Conservation (phyloP, 2,329 filamentous ascomycete genomes). For the Falciphora oryzae region DNA sequence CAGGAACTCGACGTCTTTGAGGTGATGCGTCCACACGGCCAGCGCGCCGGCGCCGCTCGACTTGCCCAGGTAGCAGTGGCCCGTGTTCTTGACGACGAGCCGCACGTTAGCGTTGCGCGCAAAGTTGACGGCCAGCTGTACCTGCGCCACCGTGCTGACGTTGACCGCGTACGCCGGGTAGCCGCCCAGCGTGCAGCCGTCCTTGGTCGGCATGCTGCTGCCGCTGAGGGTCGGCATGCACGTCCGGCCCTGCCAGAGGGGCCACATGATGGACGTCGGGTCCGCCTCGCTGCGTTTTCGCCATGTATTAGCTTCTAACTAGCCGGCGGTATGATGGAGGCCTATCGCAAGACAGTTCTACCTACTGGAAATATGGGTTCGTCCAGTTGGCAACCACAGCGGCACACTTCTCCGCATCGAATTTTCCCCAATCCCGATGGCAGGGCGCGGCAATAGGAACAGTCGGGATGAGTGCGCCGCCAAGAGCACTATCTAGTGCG, state of each 20-base stretch:
- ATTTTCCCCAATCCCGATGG: slow-evolving; percentile 38
- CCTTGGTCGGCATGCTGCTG: slow-evolving; percentile 11
- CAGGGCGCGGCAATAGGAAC: slow-evolving; percentile 47
- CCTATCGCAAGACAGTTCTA: not conserved
- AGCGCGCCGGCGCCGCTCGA: slow-evolving; percentile 31
- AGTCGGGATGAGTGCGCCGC: slow-evolving; percentile 40
- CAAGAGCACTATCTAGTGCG: slow-evolving; percentile 44
- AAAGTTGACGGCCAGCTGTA: slow-evolving; percentile 42
- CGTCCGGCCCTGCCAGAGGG: slow-evolving; percentile 32
- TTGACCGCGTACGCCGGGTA: slow-evolving; percentile 37
- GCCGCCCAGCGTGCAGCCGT: slow-evolving; percentile 33
- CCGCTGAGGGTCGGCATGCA: slow-evolving; percentile 24
- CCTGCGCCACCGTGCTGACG: slow-evolving; percentile 34
- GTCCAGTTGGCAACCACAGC: slow-evolving; percentile 30
- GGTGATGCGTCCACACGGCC: slow-evolving; percentile 28
- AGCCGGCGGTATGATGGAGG: not conserved
- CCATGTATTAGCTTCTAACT: not conserved
- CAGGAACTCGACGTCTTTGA: slow-evolving; percentile 38
- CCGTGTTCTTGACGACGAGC: slow-evolving; percentile 45
- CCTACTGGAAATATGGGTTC: slow-evolving; percentile 29
- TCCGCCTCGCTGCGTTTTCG: slow-evolving; percentile 23
- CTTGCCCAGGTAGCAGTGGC: slow-evolving; percentile 43
- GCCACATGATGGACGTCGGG: slow-evolving; percentile 35
- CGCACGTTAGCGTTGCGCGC: slow-evolving; percentile 41
- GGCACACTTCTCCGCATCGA: slow-evolving; percentile 35